Evolutionary conservation across 441 rosid genomes (phyloP), one percentile per base, ranked within the genome.

Genomic region (Erysimum cheiri): DNA sequence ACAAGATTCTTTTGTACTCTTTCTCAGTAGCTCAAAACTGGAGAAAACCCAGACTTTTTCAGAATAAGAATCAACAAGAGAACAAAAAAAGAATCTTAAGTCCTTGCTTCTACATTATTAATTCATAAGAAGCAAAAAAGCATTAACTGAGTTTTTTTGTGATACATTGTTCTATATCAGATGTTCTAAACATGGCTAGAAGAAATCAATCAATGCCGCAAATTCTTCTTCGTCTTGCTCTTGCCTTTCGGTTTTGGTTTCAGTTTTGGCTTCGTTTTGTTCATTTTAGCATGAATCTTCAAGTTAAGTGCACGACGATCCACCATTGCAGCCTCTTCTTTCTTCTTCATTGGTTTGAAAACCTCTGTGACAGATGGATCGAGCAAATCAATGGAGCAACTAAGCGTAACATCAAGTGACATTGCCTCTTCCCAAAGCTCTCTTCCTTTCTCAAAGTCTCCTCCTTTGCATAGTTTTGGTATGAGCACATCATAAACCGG

Each of bases 401-500:
- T 31, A 70, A 86, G 78, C 19, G 61, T 40, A 43, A 86, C 61
- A 58, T 83, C 88, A 56, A 60, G 63, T 12, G 75, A 71, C 71
- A 69, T 57, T 10, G 96, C 96, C 70, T 93, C 94, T 52, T 86
- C 85, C 91, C 92, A 91, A 15, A 93, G 84, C 71, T 84, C 86
- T 80, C 69, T 77, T 15, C 84, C 98, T 85, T 75, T 89, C 40
- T 77, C 84, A 60, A 90, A 93, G 48, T 93, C 69, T 24, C 96
- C 97, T 56, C 86, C 87, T 76, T 77, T 83, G 66, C 93, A 90
- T 36, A 93, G 85, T 82, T 93, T 93, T 4, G 88, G 84, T 67
- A 90, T 84, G 12, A 93, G 85, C 55, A 89, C 54, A 73, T 93
- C 88, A 77, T 90, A 91, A 53, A 89, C 78, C 6, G 83, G 87